Base-by-base conservation (phyloP, 768 basidiomycete species). In the Tubosaeta sp. region DNA sequence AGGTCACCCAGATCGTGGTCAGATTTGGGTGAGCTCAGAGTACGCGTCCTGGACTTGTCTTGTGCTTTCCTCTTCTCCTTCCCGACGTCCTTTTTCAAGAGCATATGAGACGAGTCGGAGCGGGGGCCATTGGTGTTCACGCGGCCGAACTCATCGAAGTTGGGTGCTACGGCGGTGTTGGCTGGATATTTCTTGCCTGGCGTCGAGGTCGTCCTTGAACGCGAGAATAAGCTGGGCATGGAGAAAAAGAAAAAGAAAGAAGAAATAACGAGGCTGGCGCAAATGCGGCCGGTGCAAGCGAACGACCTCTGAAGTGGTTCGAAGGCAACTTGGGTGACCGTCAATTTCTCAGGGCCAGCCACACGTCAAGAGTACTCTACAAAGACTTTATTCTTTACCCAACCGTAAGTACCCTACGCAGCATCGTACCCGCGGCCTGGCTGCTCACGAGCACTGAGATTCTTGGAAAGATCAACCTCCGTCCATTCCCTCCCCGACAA, bases 211-310 rank as follows among this genome's bases (percentile, higher is more conserved):
- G 84, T 84, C 46, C 86, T 78, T 55, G 81, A 65, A 59, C 85
- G 81, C 66, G 86, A 85, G 71, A 87, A 87, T 70, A 87, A 64
- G 68, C 81, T 84, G 73, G 79, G 84, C 85, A 87, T 87, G 71
- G 76, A 68, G 61, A 50, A 48, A 47, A 40, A 19, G 27, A 46
- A 41, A 19, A 27, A n/a, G 40, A 21, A 18, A 42, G 32, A 32
- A 36, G 27, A 31, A 25, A 42, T 24, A 35, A 52, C 21, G 48
- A 30, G 29, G 43, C 43, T 44, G 34, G 34, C 42, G 60, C 47
- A 52, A 49, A 10, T 44, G 31, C 21, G 51, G 22, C 47, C 52
- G 45, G 12, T 49, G 58, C 48, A 14, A 21, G 22, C 24, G 36
- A 51, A 58, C 50, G 61, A 57, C 47, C 64, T 55, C 51, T 52